These are phyloP conservation scores for Opeltia flavorubescens DNA, from an alignment of 495 filamentous ascomycete species.

Conservation along the genomic window DNA sequence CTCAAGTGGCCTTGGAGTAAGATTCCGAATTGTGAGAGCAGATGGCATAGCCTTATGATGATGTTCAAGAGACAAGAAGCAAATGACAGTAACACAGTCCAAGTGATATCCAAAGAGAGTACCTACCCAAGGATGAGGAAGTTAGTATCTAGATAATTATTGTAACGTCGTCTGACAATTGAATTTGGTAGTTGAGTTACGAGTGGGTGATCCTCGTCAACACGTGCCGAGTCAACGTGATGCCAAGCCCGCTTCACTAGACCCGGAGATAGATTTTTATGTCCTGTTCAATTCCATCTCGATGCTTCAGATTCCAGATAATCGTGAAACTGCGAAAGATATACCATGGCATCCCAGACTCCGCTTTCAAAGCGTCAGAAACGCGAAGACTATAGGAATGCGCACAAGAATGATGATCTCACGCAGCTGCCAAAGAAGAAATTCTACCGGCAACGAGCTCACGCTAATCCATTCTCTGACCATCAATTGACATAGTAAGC, in stretches of 20 bases:
- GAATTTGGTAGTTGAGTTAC: too few species aligned
- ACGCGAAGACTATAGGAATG: conserved; percentile 56
- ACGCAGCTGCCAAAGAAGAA: conserved; percentile 70
- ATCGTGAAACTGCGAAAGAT: background rate
- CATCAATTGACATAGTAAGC: conserved; percentile 76
- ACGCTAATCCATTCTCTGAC: conserved; percentile 96
- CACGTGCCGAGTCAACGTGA: too few species aligned
- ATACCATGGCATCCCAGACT: background rate
- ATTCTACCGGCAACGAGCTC: conserved; percentile 90
- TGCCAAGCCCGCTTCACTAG: too few species aligned
- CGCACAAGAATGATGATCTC: conserved; percentile 23
- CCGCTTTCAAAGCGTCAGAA: conserved; percentile 45
- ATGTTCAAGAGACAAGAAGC: background rate
- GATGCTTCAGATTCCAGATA: too few species aligned
- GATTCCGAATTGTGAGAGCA: conserved; percentile 68
- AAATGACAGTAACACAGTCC: too few species aligned
- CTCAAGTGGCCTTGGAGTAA: conserved; percentile 58
- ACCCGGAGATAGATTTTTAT: too few species aligned
- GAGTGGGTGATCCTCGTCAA: too few species aligned
- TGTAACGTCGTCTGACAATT: too few species aligned
- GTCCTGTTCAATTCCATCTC: too few species aligned
- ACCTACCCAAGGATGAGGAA: too few species aligned
- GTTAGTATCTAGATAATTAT: too few species aligned
- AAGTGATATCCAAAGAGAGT: too few species aligned
- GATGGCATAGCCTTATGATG: conserved; percentile 7